Evolutionary conservation across 139 green algal genomes (phyloP), one percentile per base, ranked within the genome.

Genomic region (Chlamydomonas eustigma): DNA sequence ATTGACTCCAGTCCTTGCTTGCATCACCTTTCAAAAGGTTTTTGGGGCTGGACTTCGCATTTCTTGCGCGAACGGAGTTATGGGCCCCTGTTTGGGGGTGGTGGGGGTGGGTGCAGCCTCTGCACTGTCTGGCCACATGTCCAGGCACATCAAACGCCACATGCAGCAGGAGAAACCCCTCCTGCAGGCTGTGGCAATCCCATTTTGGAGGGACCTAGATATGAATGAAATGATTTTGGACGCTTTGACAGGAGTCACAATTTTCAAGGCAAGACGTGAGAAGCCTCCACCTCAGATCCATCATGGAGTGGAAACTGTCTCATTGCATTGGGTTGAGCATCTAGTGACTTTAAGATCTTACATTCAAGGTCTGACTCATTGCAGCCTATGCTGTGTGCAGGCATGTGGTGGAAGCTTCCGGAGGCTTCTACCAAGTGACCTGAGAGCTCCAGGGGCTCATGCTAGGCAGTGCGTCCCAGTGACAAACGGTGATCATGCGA

Each of bases 391-490:
- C n/a, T n/a, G n/a, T n/a, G n/a, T n/a, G 63, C 63, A 70, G 63
- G n/a, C 32, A 28, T 70, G 18, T 6, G 33, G 66, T 51, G 66
- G 66, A 12, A 22, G 31, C 24, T 74, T 74, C 66, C 66, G 66
- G 18, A 33, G 51, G 3, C 50, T 77, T 3, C 50, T 77, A 51
- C 72, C 72, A 24, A 77, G 72, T 71, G 72, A 77, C 50, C 51
- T 77, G 72, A 50, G 72, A 2, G n/a, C n/a, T 50, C 72, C 72
- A 25, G 72, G 72, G 22, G 72, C 72, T 6, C 70, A 71, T 50
- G 72, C 28, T 35, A 37, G 58, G 51, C 33, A 77, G 28, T 51
- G 31, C 6, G 72, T 77, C 2, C 72, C 72, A 4, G 4, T 71
- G 8, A 25, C 50, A 5, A 25, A 31, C 33, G 33, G 33, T 2